A percentile compares a stretch with the other conserved stretches of the same genome.
Conservation (phyloP, 2,329 filamentous ascomycete genomes). For the Fusarium irregulare region DNA sequence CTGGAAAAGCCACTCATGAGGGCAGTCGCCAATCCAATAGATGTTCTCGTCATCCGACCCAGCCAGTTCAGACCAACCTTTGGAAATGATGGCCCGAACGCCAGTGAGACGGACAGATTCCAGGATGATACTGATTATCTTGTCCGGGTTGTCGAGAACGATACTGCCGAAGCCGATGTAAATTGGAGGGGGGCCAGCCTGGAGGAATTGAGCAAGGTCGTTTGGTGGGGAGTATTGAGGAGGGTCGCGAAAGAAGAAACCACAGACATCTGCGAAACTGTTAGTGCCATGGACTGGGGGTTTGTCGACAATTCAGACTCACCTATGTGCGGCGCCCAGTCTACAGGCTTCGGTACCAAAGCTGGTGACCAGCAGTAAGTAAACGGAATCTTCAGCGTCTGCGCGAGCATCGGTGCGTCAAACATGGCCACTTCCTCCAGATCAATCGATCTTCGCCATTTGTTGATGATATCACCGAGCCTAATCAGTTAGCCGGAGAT, state of each 20-base stretch:
- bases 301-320: too few relatives aligned
- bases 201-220: background rate
- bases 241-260: background rate
- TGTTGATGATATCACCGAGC: slow-evolving; percentile 37
- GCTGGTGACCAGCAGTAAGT: slow-evolving; percentile 4
- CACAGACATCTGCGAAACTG: background rate
- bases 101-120: background rate
- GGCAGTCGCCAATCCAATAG: background rate
- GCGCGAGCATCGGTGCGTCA: slow-evolving; percentile 57
- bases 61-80: background rate
- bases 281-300: too few relatives aligned
- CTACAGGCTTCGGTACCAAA: background rate
- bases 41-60: background rate
- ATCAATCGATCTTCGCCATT: slow-evolving; percentile 29
- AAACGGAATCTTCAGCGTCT: background rate
- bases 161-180: background rate
- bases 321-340: background rate
- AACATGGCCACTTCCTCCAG: slow-evolving; percentile 71
- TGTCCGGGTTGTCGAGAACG: background rate
- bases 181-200: background rate
- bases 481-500: background rate
- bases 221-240: background rate
- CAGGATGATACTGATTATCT: background rate
- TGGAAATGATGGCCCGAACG: background rate
- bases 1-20: background rate